Conservation (phyloP, 768 basidiomycete genomes). For the Obba rivulosa region DNA sequence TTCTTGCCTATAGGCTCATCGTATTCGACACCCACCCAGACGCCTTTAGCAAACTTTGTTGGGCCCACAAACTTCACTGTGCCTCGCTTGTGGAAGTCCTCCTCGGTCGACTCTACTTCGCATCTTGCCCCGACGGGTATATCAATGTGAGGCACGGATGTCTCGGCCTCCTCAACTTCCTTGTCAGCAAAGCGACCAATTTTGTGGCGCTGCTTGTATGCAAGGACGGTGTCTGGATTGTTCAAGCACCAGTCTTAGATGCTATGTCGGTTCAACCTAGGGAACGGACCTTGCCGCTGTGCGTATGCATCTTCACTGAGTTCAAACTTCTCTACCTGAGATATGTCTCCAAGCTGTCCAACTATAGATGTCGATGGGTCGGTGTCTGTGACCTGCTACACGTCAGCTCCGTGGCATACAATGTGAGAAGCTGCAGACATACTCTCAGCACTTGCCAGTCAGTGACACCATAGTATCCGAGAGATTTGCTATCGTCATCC, state of each 20-base stretch:
- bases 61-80: conserved; percentile 80
- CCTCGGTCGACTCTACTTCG: conserved; percentile 69
- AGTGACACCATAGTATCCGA: conserved; percentile 70
- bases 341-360: conserved; percentile 81
- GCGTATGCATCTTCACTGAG: conserved; percentile 79
- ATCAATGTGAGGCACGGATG: conserved; percentile 30
- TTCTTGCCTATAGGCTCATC: conserved; percentile 97
- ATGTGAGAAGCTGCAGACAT: conserved; percentile 15
- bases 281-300: conserved; percentile 58
- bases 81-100: conserved; percentile 72
- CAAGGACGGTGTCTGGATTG: conserved; percentile 73
- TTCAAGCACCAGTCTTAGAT: background rate
- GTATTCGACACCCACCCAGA: conserved; percentile 92
- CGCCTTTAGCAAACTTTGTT: conserved; percentile 65
- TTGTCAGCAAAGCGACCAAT: conserved; percentile 82
- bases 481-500: conserved; percentile 57
- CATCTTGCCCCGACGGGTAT: conserved; percentile 74
- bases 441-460: conserved; percentile 85
- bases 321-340: conserved; percentile 91
- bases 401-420: background rate
- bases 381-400: conserved; percentile 58
- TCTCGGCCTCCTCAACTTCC: conserved; percentile 28
- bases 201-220: conserved; percentile 82
- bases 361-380: conserved; percentile 73
- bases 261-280: background rate